Evolutionary conservation across 805 yeast genomes (phyloP), one percentile per base, ranked within the genome.

Genomic region (Wickerhamomyces hampshirensis): DNA sequence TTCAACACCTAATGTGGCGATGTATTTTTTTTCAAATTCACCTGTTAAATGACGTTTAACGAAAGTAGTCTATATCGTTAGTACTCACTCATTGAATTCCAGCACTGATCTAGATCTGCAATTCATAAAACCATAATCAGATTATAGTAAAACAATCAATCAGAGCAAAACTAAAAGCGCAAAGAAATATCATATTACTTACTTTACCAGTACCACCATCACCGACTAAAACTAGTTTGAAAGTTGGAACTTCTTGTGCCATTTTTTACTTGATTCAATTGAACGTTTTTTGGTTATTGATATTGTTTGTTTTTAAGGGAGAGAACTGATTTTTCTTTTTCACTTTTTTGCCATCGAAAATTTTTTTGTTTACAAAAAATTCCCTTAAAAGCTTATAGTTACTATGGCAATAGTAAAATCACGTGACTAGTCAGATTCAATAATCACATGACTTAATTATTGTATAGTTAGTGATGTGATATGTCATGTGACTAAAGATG

Each of bases 191-290:
- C 26, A 9, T 23, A 12, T 26, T 29, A 70, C 77, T 50, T 57
- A 74, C 80, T 70, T 93, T 93, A 74, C 99, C 99, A 69, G 98
- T 93, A 80, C 99, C 99, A 77, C 99, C 99, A 65, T 93, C 99
- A 66, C 99, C 99, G 71, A 93, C 98, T 61, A 93, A 81, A 59
- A 93, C 99, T 68, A 93, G 80, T 76, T 93, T 93, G 71, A 93
- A 93, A 52, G 96, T 86, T 55, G 98, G 98, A 68, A 88, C 94
- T 73, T 79, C 82, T 47, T 52, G 56, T 57, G 84, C 78, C 85
- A 80, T 79, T 49, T 42, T 64, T 31, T 12, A n/a, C 10, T 28
- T 21, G 18, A 26, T 29, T 31, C n/a, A 18, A 15, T 34, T 23
- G 18, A 36, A 26, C 12, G 28, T 26, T 26, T 26, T 26, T 26